Evolutionary conservation across 371 early-diverging fungal genomes (phyloP), one percentile per base, ranked within the genome.

Genomic region (Mucor saturninus): DNA sequence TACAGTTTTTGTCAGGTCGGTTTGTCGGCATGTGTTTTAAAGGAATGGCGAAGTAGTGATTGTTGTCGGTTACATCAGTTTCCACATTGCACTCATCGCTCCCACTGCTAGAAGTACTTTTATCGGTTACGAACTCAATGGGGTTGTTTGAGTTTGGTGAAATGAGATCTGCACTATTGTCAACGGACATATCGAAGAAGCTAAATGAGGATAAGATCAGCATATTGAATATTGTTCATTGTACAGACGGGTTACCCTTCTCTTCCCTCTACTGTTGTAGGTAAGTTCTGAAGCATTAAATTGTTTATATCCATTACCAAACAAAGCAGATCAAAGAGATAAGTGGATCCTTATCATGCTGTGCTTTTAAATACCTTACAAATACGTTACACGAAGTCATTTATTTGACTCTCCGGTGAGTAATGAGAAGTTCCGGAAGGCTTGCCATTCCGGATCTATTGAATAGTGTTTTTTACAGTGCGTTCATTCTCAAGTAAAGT

Each of bases 171-270:
- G 48, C 32, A 26, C 35, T 21, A 32, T 31, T 13, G 15, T 26
- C 58, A 9, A 57, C 48, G 15, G 58, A 35, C 46, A 57, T 48
- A 37, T 57, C 58, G 46, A 57, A 57, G 28, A 57, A 57, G 26
- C 58, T 57, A 43, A 54, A 10, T 21, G 2, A 35, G 21, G 11
- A 38, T 2, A 38, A 38, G 21, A 54, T 54, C 13, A n/a, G 5
- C 13, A 15, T 5, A 52, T 2, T 15, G 21, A 11, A 15, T 5
- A 10, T 21, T 26, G 21, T 3, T 2, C 14, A 3, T 46, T n/a
- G n/a, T 55, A 37, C 10, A 5, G 21, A 21, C 21, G 21, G 21
- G 21, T 11, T 55, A 56, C 56, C 56, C 56, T 43, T 56, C 43
- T 56, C 56, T 42, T 31, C 15, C 43, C 30, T 56, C 56, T 46